Conservation (phyloP, 805 yeast genomes). For the Hanseniaspora vineae region DNA sequence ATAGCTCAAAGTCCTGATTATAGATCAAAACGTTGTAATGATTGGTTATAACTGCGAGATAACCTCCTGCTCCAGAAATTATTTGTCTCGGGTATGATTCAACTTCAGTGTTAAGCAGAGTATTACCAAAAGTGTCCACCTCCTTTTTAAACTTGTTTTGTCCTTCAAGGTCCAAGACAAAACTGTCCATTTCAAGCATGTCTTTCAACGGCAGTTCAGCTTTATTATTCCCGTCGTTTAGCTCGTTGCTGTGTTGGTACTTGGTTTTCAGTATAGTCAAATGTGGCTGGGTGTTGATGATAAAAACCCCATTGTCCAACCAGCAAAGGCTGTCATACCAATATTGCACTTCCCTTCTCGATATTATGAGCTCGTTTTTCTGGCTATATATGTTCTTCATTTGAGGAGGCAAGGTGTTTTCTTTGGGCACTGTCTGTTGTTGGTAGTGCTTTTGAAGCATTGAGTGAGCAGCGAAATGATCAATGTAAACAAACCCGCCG, state of each 20-base stretch:
- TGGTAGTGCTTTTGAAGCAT: too few species aligned
- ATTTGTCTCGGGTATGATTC: slow-evolving; percentile 12
- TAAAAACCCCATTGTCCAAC: slow-evolving; percentile 20
- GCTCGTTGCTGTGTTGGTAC: slow-evolving; percentile 6
- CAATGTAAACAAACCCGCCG: too few species aligned
- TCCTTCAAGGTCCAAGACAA: slow-evolving; percentile 2
- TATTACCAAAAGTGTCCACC: slow-evolving; percentile 6
- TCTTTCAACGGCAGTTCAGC: slow-evolving; percentile 12
- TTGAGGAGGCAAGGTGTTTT: neutral
- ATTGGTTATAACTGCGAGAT: slow-evolving; percentile 18
- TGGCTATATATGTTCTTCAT: neutral
- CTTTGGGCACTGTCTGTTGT: too few species aligned
- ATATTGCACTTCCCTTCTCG: slow-evolving; percentile 17
- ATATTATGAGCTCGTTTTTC: slow-evolving; percentile 12
- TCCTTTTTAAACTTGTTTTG: neutral
- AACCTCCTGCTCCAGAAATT: slow-evolving; percentile 12
- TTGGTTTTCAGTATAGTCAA: slow-evolving; percentile 18
- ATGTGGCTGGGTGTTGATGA: slow-evolving; percentile 16
- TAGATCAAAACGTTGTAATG: slow-evolving; percentile 17
- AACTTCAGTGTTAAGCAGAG: slow-evolving; percentile 19
- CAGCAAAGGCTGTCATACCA: slow-evolving; percentile 17
- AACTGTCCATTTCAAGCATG: slow-evolving; percentile 17
- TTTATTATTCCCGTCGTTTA: slow-evolving; percentile 9
- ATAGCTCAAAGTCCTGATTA: slow-evolving; percentile 4
- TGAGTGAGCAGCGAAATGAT: too few species aligned